Base-by-base conservation (phyloP, 2,329 filamentous ascomycete species). In the Colletotrichum siamense region DNA sequence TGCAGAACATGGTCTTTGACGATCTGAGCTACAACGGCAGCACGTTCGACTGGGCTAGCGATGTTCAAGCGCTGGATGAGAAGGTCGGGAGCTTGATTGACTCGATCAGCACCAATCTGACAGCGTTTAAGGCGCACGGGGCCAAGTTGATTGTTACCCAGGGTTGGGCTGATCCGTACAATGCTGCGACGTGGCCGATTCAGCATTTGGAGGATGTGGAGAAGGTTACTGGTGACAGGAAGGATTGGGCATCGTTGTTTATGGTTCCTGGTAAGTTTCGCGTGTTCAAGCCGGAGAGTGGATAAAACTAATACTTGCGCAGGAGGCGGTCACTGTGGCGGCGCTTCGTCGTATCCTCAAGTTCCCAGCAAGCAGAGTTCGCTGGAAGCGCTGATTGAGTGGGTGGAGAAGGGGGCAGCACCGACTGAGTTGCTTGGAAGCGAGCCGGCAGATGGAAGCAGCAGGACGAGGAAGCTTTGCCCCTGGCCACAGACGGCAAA, bases 151-250 rank as follows among this genome's bases (percentile, higher is more conserved):
- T 73, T 1, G 59, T 75, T 1, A 75, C 69, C 2, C 73, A 75
- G 22, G 62, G 73, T 0, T 75, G 63, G 62, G 39, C 69, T 8
- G 73, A 75, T 16, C 73, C 73, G 8, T 68, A 39, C 5, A 75
- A 68, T 26, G 73, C 73, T 5, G 69, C 69, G 9, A 73, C 73
- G 8, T 73, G 73, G 64, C 73, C 64, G 5, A 69, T 69, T 4
- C n/a, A 69, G 22, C 73, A 76, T 12, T n/a, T 69, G 7, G 75
- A 79, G 8, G 83, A 85, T 71, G 79, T 85, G 8, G 79, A 81
- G n/a, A 81, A 81, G 59, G 78, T 81, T 7, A 82, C 78, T 6
- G 79, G 69, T 12, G 70, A 39, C 4, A 7, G 64, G 12, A 22
- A 59, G 0, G 73, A 69, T 3, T 76, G 73, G 69, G 30, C 61